Percentiles rank a stretch among this genome's conserved stretches.
Evolutionary conservation across 768 basidiomycete genomes (phyloP).

Genomic region (Piloderma croceum): DNA sequence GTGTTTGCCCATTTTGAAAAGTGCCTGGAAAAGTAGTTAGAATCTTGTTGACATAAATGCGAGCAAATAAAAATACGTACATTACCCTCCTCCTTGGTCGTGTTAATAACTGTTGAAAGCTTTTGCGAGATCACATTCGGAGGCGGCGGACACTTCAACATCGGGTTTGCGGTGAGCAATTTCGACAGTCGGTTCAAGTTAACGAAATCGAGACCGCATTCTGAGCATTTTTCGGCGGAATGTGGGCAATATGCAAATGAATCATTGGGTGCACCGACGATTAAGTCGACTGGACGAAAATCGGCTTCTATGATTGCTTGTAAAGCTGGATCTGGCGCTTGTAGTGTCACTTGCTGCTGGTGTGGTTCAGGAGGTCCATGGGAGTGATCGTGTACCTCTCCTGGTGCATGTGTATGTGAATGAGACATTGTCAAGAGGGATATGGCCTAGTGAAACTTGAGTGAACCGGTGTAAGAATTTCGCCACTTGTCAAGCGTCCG

Average conservation of each 20-base stretch:
- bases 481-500: too few species aligned
- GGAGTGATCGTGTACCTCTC: constrained; percentile 45
- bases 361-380: constrained; percentile 34
- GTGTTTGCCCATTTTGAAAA: constrained; percentile 74
- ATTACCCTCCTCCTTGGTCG: constrained; percentile 92
- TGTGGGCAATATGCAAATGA: constrained; percentile 62
- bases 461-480: too few species aligned
- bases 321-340: constrained; percentile 58
- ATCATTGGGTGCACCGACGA: constrained; percentile 47
- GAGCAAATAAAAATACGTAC: constrained; percentile 41
- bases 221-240: constrained; percentile 65
- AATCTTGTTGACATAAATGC: constrained; percentile 4
- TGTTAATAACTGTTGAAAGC: constrained; percentile 65
- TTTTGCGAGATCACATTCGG: constrained; percentile 76
- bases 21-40: constrained; percentile 38
- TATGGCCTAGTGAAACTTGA: too few species aligned
- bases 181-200: constrained; percentile 72
- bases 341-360: constrained; percentile 37
- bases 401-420: constrained; percentile 57
- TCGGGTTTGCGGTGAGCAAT: constrained; percentile 62
- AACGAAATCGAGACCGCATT: constrained; percentile 70
- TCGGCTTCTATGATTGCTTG: constrained; percentile 75
- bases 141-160: constrained; percentile 67
- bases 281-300: constrained; percentile 53
- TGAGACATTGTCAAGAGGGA: too few species aligned